Base-by-base conservation (phyloP, 202 grass and related monocot species). In the Hordeum pubiflorum region DNA sequence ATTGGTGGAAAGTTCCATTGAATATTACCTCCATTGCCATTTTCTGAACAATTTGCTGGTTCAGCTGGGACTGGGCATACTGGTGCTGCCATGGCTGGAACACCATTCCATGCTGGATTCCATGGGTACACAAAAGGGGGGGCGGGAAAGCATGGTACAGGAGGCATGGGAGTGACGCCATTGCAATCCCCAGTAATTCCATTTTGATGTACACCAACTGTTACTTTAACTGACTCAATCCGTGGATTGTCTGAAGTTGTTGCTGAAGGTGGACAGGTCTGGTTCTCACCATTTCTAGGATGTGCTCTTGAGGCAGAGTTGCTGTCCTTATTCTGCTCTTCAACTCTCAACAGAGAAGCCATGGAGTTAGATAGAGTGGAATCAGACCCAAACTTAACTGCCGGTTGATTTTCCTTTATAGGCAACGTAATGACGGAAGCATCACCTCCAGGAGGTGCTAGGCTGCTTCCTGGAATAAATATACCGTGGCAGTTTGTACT, bases 51-150 rank as follows among this genome's bases (percentile, higher is more conserved):
- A 58, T 76, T 81, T 64, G 78, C 62, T 77, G 82, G 57, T 34
- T 91, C 91, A 18, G 86, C 23, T 70, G 72, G 64, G 48, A 81
- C n/a, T 70, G 80, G 75, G 83, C 66, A 82, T 48, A 87, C 64
- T 13, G 83, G 56, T 60, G 86, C 69, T 79, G 83, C 55, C 66
- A 86, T 58, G 57, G 83, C 36, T 61, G 89, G 64, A 83, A 89
- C 58, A 44, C 87, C 80, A 48, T 85, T 94, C 91, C 88, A 93
- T 84, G 75, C 89, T 76, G 84, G 84, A 89, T 58, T 92, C 91
- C 94, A 94, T 29, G 94, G 91, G 67, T 93, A 97, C 66, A 92
- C 66, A 77, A 94, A 92, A 32, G 89, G 83, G 50, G 91, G 55
- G 10, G 78, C 72, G 22, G 91, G 76, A 44, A 92, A 92, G 84